phyloP scores from a whole-genome alignment of 192 early-diverging fungal genomes.

The Backusella westeae region DNA sequence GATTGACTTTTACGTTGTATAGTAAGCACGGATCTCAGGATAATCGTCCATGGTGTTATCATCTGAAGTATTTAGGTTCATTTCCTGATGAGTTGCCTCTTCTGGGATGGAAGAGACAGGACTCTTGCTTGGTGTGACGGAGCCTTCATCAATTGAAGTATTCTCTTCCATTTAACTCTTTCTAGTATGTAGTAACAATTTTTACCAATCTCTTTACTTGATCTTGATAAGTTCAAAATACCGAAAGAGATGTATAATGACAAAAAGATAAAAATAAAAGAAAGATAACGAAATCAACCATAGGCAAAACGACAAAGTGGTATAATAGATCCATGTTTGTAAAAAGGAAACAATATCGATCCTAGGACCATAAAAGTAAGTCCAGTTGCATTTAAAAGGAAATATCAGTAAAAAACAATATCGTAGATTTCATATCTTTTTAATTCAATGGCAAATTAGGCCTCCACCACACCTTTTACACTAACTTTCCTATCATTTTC shows the following conservation, averaged over 20 bases:
- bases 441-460: background rate
- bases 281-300: background rate
- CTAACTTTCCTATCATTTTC: background rate
- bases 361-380: slow-evolving; percentile 3
- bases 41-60: background rate
- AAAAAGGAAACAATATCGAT: background rate
- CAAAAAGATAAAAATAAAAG: background rate
- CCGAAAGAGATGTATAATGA: background rate
- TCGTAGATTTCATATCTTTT: background rate
- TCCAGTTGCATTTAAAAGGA: slow-evolving; percentile 23
- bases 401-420: background rate
- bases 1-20: slow-evolving; percentile 21
- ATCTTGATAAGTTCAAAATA: background rate
- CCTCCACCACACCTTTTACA: background rate
- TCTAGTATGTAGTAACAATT: background rate
- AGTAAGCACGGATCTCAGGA: slow-evolving; percentile 28
- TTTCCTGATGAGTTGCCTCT: background rate
- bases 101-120: background rate
- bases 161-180: background rate
- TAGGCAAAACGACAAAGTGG: background rate
- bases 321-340: slow-evolving; percentile 2
- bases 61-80: background rate
- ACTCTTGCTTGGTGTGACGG: background rate
- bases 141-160: slow-evolving; percentile 1
- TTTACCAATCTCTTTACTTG: background rate